Evolutionary conservation across 345 rosid species (phyloP), one percentile per base, ranked within the genome.

Genomic region (Punica granatum): DNA sequence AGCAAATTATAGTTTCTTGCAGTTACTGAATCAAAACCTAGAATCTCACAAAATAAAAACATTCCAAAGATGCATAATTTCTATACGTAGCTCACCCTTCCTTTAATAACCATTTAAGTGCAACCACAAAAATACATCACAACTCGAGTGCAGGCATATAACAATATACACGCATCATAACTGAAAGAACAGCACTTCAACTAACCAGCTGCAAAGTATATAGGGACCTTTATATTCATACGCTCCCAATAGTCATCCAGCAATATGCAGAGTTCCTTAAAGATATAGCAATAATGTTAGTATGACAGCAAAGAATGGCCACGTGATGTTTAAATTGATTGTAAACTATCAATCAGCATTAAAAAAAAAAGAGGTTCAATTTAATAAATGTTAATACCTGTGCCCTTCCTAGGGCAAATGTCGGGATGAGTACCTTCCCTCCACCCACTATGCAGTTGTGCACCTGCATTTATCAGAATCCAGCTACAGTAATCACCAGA

Each of bases 211-310:
- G 98, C 92, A 78, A 94, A 94, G 82, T 87, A 94, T 59, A 94
- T 89, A 7, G 99, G 99, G 85, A 91, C 89, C 42, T 84, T 84
- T 71, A 94, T 78, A 76, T 86, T 91, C 96, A 91, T 82, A 66
- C 95, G 95, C 72, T 91, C 98, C 98, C 99, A 91, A 81, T 91
- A 94, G 74, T 94, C 96, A 72, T 94, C 98, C 74, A 94, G 83
- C 77, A 94, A 74, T 78, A 91, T 85, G 74, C 98, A 88, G 32
- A 91, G 87, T 74, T 94, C 99, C 98, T 93, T 31, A 31, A 39
- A 61, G 44, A 32, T 35, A 0, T 15, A 64, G 66, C 66, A 70
- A 35, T n/a, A 54, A 37, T 37, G 70, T 46, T 39, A 65, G 32
- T 43, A 9, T 16, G 43, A 19, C 14, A 48, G 42, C 30, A 28